Percentiles rank a stretch among this genome's conserved stretches.
These are phyloP conservation scores for Rhodotorula sp. DNA, from an alignment of 1,284 basidiomycete species.

Conservation along the genomic window DNA sequence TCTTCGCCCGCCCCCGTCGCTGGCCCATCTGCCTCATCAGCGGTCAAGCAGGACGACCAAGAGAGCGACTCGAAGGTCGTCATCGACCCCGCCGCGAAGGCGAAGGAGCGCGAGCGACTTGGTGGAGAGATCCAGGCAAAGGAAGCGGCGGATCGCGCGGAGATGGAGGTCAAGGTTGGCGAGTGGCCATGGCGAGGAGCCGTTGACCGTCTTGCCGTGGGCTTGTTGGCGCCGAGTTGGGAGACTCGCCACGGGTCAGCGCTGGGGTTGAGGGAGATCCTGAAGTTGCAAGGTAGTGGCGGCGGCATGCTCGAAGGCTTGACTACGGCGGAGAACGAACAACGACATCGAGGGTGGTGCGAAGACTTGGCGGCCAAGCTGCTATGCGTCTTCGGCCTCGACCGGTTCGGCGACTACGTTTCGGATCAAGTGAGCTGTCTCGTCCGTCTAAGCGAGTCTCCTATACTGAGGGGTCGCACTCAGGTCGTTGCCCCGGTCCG, in stretches of 20 bases:
- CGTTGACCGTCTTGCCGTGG: constrained; percentile 75
- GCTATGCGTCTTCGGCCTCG: constrained; percentile 87
- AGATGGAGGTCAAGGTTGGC: constrained; percentile 52
- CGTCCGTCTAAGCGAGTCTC: not conserved
- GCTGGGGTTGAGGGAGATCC: constrained; percentile 81
- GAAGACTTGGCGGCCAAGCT: constrained; percentile 83
- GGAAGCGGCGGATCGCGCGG: constrained; percentile 43
- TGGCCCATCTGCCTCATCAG: not conserved
- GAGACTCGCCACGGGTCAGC: constrained; percentile 93
- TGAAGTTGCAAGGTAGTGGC: constrained; percentile 78
- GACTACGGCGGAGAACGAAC: constrained; percentile 60
- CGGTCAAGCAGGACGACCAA: not conserved
- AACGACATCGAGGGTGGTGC: constrained; percentile 78
- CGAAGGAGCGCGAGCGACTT: constrained; percentile 25
- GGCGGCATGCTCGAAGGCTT: constrained; percentile 63
- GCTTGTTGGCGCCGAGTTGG: constrained; percentile 83
- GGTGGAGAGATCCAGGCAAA: constrained; percentile 38
- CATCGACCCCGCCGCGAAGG: constrained; percentile 42
- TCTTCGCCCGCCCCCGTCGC: not conserved
- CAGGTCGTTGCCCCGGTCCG: constrained; percentile 93
- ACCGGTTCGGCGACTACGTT: constrained; percentile 96
- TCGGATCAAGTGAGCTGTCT: constrained; percentile 69
- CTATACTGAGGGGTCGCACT: not conserved
- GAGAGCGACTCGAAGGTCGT: constrained; percentile 23
- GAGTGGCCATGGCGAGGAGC: constrained; percentile 88